A percentile compares a stretch with the other conserved stretches of the same genome.
phyloP scores from a whole-genome alignment of 75 land plant species.

The Pinus albicaulis region DNA sequence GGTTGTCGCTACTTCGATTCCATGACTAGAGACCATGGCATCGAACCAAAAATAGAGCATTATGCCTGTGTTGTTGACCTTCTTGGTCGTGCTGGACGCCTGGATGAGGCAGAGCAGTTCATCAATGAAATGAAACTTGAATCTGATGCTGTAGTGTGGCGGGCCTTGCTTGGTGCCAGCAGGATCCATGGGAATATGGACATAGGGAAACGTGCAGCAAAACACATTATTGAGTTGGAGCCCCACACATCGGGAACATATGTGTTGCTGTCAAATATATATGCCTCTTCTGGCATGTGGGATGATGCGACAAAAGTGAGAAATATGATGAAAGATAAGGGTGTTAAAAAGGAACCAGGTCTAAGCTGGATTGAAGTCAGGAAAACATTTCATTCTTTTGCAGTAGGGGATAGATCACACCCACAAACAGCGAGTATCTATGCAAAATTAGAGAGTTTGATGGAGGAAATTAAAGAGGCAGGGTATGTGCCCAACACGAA shows the following conservation, averaged over 20 bases:
- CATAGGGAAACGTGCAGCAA: background rate
- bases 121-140: constrained; percentile 2
- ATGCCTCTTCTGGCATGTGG: constrained; percentile 42
- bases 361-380: constrained; percentile 52
- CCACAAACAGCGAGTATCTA: constrained; percentile 27
- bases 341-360: constrained; percentile 41
- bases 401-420: constrained; percentile 40
- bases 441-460: constrained; percentile 24
- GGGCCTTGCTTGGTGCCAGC: constrained; percentile 5
- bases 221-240: background rate
- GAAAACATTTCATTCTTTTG: constrained; percentile 31
- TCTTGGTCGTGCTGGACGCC: background rate
- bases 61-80: constrained; percentile 2
- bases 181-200: constrained; percentile 10
- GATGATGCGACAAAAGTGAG: constrained; percentile 44
- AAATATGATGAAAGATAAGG: constrained; percentile 27
- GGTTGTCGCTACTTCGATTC: background rate
- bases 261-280: constrained; percentile 21
- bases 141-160: constrained; percentile 4
- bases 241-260: constrained; percentile 4
- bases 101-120: constrained; percentile 1
- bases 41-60: background rate
- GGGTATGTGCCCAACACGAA: constrained; percentile 36
- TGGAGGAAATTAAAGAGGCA: constrained; percentile 27
- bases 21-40: constrained; percentile 7